Evolutionary conservation across 2,329 filamentous ascomycete species (phyloP).

Genomic region (Aotearoamyces nothofagi): DNA sequence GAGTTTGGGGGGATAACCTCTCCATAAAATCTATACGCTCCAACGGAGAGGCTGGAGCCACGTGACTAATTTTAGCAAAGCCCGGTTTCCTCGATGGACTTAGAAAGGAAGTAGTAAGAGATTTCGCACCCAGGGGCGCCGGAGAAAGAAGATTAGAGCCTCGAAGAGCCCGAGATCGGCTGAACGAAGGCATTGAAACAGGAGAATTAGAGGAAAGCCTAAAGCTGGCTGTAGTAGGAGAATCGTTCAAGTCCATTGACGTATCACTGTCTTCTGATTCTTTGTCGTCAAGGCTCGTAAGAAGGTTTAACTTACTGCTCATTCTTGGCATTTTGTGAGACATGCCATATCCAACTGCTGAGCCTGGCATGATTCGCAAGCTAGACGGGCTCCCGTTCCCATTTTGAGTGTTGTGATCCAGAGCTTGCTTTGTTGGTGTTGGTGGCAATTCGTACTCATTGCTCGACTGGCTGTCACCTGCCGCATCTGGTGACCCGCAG

Average conservation of each 20-base stretch:
- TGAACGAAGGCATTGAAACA: conserved; percentile 24
- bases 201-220: conserved; percentile 19
- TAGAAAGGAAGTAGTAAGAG: conserved; percentile 17
- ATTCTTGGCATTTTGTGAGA: conserved; percentile 15
- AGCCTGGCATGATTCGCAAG: conserved; percentile 12
- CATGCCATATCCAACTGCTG: conserved; percentile 12
- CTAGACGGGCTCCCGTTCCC: conserved; percentile 17
- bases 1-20: conserved; percentile 55
- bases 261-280: conserved; percentile 15
- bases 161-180: conserved; percentile 20
- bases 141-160: conserved; percentile 15
- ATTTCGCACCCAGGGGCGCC: conserved; percentile 12
- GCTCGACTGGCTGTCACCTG: conserved; percentile 40
- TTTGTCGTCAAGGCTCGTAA: conserved; percentile 13
- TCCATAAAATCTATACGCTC: conserved; percentile 35
- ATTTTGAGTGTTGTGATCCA: conserved; percentile 17
- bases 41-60: conserved; percentile 45
- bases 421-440: conserved; percentile 70
- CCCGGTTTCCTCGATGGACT: conserved; percentile 22
- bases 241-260: conserved; percentile 16
- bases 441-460: conserved; percentile 69
- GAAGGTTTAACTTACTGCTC: conserved; percentile 21
- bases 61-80: conserved; percentile 35
- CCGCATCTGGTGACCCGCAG: conserved; percentile 33
- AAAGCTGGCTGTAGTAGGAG: conserved; percentile 19